phyloP scores from a whole-genome alignment of 495 filamentous ascomycete species.

The Acidiella bohemica region DNA sequence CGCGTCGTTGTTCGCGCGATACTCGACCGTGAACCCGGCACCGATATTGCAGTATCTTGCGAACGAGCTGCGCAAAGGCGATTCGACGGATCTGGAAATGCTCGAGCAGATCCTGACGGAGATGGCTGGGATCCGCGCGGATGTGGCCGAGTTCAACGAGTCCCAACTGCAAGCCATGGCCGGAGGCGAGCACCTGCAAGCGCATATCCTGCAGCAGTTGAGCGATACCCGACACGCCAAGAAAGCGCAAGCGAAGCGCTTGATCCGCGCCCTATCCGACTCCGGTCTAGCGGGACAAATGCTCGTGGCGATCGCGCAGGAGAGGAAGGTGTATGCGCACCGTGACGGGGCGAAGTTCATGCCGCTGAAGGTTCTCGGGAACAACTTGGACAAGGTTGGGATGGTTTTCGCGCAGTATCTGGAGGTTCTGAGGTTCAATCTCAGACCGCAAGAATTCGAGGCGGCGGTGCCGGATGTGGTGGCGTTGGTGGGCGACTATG shows the following conservation, averaged over 20 bases:
- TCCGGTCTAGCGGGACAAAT: constrained; percentile 59
- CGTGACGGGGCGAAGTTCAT: constrained; percentile 49
- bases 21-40: constrained; percentile 65
- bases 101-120: constrained; percentile 74
- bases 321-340: constrained; percentile 67
- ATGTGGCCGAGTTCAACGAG: constrained; percentile 76
- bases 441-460: constrained; percentile 68
- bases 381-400: constrained; percentile 81
- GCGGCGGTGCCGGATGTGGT: constrained; percentile 61
- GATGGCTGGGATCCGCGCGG: constrained; percentile 84
- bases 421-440: constrained; percentile 69
- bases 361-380: constrained; percentile 67
- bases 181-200: constrained; percentile 64
- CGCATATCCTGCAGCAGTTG: constrained; percentile 62
- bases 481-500: constrained; percentile 62
- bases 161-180: constrained; percentile 72
- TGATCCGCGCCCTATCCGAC: constrained; percentile 67
- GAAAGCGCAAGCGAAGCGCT: constrained; percentile 46
- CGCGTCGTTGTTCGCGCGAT: constrained; percentile 73
- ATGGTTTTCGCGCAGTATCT: constrained; percentile 73
- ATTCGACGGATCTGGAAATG: constrained; percentile 75
- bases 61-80: constrained; percentile 63
- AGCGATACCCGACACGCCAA: constrained; percentile 65
- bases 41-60: constrained; percentile 84
- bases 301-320: constrained; percentile 78